phyloP scores from a whole-genome alignment of 116 monocot species.

The Zostera marina region DNA sequence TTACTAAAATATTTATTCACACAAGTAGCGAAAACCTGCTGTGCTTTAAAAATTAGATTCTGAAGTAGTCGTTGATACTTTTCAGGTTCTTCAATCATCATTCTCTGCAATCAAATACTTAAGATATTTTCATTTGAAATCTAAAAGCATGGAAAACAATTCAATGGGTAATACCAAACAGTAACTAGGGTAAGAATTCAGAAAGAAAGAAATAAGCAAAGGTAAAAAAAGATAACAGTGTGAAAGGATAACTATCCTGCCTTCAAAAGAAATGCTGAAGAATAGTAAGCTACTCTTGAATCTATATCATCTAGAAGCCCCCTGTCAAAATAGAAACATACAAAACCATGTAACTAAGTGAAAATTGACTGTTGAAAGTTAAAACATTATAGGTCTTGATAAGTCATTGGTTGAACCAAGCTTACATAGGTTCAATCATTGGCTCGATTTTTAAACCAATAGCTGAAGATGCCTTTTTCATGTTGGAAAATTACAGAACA shows the following conservation, averaged over 20 bases:
- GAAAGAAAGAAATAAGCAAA: not conserved
- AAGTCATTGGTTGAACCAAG: too few relatives aligned
- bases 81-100: slow-evolving; percentile 95
- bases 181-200: not conserved
- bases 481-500: too few relatives aligned
- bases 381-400: not conserved
- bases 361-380: not conserved
- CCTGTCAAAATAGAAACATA: slow-evolving; percentile 24
- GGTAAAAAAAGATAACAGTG: not conserved
- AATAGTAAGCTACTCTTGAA: slow-evolving; percentile 95
- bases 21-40: slow-evolving; percentile 43
- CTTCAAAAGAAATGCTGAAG: slow-evolving; percentile 92
- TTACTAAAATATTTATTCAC: not conserved
- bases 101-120: slow-evolving; percentile 41
- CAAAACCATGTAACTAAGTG: not conserved
- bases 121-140: not conserved
- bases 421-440: too few relatives aligned
- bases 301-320: slow-evolving; percentile 95
- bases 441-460: too few relatives aligned
- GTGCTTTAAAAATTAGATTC: slow-evolving; percentile 81
- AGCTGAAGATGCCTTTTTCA: too few relatives aligned
- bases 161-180: not conserved
- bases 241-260: slow-evolving; percentile 12
- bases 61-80: slow-evolving; percentile 91
- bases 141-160: not conserved